Conservation (phyloP, 371 early-diverging fungal genomes). For the Apophysomyces sp. region DNA sequence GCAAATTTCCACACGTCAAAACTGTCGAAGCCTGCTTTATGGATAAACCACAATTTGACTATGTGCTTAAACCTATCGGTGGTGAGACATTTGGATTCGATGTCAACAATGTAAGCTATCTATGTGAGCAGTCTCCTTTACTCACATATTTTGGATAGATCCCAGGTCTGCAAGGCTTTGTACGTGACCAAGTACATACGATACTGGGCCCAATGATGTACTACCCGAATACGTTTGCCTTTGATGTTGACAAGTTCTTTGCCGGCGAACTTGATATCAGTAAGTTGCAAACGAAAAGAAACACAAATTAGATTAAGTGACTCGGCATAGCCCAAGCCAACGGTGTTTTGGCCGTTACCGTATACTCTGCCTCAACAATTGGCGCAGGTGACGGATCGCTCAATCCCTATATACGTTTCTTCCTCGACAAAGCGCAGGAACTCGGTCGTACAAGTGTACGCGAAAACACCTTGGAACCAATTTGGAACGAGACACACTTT, state of each 20-base stretch:
- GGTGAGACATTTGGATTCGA: conserved; percentile 86
- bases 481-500: conserved; percentile 62
- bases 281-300: conserved; percentile 9
- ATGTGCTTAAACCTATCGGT: conserved; percentile 91
- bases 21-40: conserved; percentile 88
- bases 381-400: conserved; percentile 76
- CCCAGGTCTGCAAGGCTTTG: conserved; percentile 80
- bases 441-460: conserved; percentile 62
- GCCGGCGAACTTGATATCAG: conserved; percentile 60
- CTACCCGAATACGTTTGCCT: conserved; percentile 76
- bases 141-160: too few species aligned
- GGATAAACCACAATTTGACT: conserved; percentile 90
- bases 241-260: conserved; percentile 83
- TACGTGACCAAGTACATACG: conserved; percentile 76
- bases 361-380: conserved; percentile 76
- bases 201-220: conserved; percentile 83
- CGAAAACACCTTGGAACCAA: conserved; percentile 58
- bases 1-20: conserved; percentile 88
- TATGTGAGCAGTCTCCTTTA: too few species aligned
- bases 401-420: conserved; percentile 82
- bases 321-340: conserved; percentile 59
- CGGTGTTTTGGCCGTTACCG: conserved; percentile 82
- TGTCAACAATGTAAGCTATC: conserved; percentile 64
- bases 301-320: not conserved
- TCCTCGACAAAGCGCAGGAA: conserved; percentile 74